Evolutionary conservation across 495 filamentous ascomycete genomes (phyloP), one percentile per base, ranked within the genome.

Genomic region (Penicillium arizonense): DNA sequence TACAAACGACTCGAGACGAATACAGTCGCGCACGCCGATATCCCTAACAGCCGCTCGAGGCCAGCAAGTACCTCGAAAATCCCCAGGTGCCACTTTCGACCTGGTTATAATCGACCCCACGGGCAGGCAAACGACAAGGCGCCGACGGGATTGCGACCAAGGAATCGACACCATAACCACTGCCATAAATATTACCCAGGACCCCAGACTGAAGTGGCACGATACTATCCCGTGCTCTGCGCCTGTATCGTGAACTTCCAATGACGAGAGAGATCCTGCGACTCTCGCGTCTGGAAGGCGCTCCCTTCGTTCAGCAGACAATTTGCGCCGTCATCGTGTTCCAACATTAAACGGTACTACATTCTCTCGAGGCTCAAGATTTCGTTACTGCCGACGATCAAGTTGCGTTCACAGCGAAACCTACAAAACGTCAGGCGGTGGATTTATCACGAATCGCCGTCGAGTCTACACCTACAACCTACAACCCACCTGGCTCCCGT

Each of bases 191-290:
- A 43, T 43, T 14, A 21, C 18, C n/a, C 7, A 41, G 3, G 3
- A 12, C 16, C 3, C 0, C 20, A 12, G 21, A 35, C 21, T 12
- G n/a, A 13, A 9, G 40, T n/a, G 41, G 5, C 41, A 44, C 12
- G 23, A 5, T 12, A 10, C 4, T 26, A n/a, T 14, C 30, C 20
- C 18, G 41, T 11, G 23, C 20, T 26, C 28, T 10, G 24, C 24
- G 26, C 24, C 3, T 0, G 1, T 18, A 32, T 23, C 14, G 20
- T 21, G 28, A 42, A 38, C 21, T 46, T 55, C 51, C 54, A 52
- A 63, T 61, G 60, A 41, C 57, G 55, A 45, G 45, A 24, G 46
- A 50, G 35, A 34, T 38, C 45, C 47, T 13, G 37, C 50, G 43
- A 28, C 28, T 39, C 16, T 58, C 42, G 61, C 51, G 51, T 33